Evolutionary conservation across 2,329 filamentous ascomycete genomes (phyloP).

Genomic region (Keithomyces neogunnii): DNA sequence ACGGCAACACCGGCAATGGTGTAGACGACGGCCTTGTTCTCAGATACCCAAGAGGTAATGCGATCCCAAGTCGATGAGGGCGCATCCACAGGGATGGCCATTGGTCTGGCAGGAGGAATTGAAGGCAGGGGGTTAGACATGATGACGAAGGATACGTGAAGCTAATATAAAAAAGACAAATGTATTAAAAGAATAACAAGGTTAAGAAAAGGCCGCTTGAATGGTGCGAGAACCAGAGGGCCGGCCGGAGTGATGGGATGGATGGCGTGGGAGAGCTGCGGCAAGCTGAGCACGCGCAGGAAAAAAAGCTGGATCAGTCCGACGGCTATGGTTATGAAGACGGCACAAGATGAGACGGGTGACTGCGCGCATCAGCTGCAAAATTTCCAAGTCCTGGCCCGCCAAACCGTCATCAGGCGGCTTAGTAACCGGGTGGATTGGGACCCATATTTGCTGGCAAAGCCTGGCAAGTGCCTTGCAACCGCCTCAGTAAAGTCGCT

Average conservation of each 20-base stretch:
- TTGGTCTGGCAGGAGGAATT: constrained; percentile 35
- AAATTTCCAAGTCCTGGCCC: constrained; percentile 4
- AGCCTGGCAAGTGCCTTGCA: no score
- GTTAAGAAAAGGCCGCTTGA: constrained; percentile 16
- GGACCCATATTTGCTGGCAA: background rate
- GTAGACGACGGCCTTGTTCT: constrained; percentile 93
- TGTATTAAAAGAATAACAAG: constrained; percentile 12
- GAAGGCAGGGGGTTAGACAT: constrained; percentile 41
- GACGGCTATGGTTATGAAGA: background rate
- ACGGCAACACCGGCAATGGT: constrained; percentile 92
- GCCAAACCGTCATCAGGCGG: constrained; percentile 11
- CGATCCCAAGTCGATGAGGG: constrained; percentile 79
- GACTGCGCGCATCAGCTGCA: background rate
- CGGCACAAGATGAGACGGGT: background rate
- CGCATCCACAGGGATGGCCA: constrained; percentile 40
- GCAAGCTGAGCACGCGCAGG: constrained; percentile 19
- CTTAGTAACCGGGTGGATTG: constrained; percentile 7
- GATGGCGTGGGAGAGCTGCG: constrained; percentile 8
- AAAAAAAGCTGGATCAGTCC: constrained; percentile 9
- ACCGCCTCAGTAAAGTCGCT: no score
- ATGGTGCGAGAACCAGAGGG: constrained; percentile 12
- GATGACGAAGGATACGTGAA: constrained; percentile 14
- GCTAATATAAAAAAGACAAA: constrained; percentile 13
- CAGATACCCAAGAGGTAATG: constrained; percentile 82
- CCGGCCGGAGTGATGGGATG: constrained; percentile 13